phyloP scores from a whole-genome alignment of 1,284 basidiomycete genomes.

The Trametes sp. region DNA sequence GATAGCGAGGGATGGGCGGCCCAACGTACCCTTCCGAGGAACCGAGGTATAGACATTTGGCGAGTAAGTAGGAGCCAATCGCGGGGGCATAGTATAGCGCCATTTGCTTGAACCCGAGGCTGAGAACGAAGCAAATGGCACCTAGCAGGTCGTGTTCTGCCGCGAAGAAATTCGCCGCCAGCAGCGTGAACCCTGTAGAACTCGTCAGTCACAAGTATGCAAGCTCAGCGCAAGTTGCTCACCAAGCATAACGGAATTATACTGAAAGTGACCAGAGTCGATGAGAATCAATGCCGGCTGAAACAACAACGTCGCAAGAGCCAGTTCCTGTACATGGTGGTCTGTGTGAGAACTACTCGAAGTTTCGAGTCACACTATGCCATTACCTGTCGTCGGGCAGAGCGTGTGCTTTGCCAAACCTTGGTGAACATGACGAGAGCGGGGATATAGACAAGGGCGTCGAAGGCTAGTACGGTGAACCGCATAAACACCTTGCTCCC shows the following conservation, averaged over 20 bases:
- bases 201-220: conserved; percentile 1
- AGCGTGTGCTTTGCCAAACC: conserved; percentile 71
- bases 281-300: conserved; percentile 87
- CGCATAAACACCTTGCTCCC: conserved; percentile 84
- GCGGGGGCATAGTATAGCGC: conserved; percentile 93
- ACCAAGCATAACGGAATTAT: conserved; percentile 92
- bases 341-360: background rate
- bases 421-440: conserved; percentile 70
- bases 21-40: conserved; percentile 66
- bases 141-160: conserved; percentile 75
- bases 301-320: conserved; percentile 76
- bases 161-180: conserved; percentile 76
- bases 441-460: conserved; percentile 79
- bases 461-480: conserved; percentile 73
- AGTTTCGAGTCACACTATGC: too few species aligned
- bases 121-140: conserved; percentile 83
- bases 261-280: conserved; percentile 95
- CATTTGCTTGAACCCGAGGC: conserved; percentile 96
- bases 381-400: conserved; percentile 79
- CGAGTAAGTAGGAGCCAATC: conserved; percentile 83
- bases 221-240: conserved; percentile 23
- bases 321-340: conserved; percentile 60
- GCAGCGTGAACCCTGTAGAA: conserved; percentile 69
- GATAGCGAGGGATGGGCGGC: background rate
- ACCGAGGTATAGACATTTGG: conserved; percentile 82